These are phyloP conservation scores for Metschnikowia noctiluminum DNA, from an alignment of 805 yeast species.

Conservation along the genomic window DNA sequence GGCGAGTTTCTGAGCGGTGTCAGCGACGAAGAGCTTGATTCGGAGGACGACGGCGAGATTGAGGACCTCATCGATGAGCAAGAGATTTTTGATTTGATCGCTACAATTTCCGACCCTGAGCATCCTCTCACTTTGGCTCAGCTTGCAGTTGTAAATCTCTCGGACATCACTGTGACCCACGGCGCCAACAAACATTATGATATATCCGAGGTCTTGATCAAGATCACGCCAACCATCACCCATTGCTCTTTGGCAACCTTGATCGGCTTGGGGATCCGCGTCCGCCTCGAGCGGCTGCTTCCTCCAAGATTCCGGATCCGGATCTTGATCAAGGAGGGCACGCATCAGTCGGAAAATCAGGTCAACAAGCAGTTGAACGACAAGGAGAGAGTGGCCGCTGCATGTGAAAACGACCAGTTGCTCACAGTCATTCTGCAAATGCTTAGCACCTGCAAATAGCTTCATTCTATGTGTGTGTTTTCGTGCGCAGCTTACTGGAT, in stretches of 20 bases:
- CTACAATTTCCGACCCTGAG: constrained; percentile 69
- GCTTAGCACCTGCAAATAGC: constrained; percentile 71
- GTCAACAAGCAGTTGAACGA: constrained; percentile 96
- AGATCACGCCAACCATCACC: constrained; percentile 95
- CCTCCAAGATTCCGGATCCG: constrained; percentile 81
- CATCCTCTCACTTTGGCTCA: constrained; percentile 95
- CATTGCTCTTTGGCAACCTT: constrained; percentile 96
- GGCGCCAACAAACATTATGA: constrained; percentile 39
- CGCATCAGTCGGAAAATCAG: constrained; percentile 93
- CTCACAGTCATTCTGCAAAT: constrained; percentile 86
- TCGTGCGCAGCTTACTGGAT: no score
- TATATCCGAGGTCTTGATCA: constrained; percentile 73
- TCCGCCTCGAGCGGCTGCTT: constrained; percentile 81
- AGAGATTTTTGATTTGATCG: constrained; percentile 49
- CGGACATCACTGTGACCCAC: constrained; percentile 71
- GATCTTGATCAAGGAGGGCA: constrained; percentile 80
- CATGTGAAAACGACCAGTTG: constrained; percentile 94
- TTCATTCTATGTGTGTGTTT: not conserved
- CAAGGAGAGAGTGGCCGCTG: constrained; percentile 97
- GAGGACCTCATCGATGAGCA: constrained; percentile 78
- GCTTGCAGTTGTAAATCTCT: constrained; percentile 83
- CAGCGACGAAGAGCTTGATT: constrained; percentile 13
- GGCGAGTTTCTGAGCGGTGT: constrained; percentile 2
- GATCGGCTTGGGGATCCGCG: constrained; percentile 92
- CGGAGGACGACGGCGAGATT: constrained; percentile 34